Conservation (phyloP, 2,329 filamentous ascomycete species). For the Xylariaceae sp. region DNA sequence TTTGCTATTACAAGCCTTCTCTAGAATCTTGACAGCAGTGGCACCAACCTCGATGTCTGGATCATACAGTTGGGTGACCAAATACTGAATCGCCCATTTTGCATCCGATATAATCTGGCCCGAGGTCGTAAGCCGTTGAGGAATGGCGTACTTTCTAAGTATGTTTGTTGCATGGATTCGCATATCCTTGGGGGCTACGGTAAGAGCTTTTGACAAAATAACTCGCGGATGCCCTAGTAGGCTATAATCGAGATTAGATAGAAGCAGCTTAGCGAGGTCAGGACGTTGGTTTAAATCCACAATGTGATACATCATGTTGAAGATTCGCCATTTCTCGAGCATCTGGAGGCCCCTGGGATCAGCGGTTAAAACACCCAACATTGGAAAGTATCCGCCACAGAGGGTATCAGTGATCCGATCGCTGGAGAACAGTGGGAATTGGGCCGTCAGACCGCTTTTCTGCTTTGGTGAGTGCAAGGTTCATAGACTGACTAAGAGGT, state of each 20-base stretch:
- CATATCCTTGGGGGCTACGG: conserved; percentile 85
- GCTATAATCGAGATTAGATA: conserved; percentile 90
- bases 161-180: conserved; percentile 86
- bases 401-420: conserved; percentile 83
- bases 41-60: conserved; percentile 96
- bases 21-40: conserved; percentile 91
- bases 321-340: conserved; percentile 93
- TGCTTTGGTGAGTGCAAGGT: conserved; percentile 30
- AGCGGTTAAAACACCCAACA: conserved; percentile 81
- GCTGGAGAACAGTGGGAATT: conserved; percentile 82
- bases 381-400: conserved; percentile 88
- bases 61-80: conserved; percentile 98
- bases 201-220: conserved; percentile 88
- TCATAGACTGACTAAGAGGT: background rate
- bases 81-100: conserved; percentile 91
- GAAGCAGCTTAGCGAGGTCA: conserved; percentile 82
- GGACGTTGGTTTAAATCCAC: conserved; percentile 86
- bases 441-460: conserved; percentile 71
- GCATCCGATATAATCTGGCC: conserved; percentile 58
- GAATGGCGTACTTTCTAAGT: conserved; percentile 78
- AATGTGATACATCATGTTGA: conserved; percentile 99
- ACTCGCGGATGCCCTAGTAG: conserved; percentile 86
- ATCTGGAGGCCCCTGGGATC: conserved; percentile 81
- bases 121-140: conserved; percentile 38
- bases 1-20: conserved; percentile 93